Conservation (phyloP, 2,329 filamentous ascomycete genomes). For the Coniella lustricola region DNA sequence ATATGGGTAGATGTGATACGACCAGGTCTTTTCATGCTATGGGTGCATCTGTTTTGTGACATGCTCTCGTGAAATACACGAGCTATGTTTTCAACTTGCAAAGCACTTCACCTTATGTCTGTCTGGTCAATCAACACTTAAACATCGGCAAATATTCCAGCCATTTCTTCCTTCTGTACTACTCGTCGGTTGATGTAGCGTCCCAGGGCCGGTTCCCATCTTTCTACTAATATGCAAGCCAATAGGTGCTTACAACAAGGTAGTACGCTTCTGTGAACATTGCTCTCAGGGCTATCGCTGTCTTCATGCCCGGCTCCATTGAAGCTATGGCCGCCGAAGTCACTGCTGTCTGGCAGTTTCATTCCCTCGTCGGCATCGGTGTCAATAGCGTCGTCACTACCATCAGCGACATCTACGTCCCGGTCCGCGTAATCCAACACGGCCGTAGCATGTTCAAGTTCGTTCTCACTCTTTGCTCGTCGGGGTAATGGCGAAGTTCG, state of each 20-base stretch:
- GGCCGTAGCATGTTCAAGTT: conserved; percentile 1
- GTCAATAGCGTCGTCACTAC: conserved; percentile 13
- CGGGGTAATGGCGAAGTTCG: too few relatives aligned
- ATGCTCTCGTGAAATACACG: background rate
- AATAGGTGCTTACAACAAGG: conserved; percentile 83
- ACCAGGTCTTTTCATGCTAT: background rate
- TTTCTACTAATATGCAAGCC: conserved; percentile 69
- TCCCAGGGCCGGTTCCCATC: conserved; percentile 52
- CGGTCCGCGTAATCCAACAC: conserved; percentile 1
- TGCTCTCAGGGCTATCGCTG: too few relatives aligned
- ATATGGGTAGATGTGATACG: conserved; percentile 11
- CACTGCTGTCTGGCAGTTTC: conserved; percentile 5
- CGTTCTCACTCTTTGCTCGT: too few relatives aligned
- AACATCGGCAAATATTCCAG: conserved; percentile 54
- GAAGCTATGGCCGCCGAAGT: conserved; percentile 45
- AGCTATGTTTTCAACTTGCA: background rate
- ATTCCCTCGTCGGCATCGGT: conserved; percentile 6
- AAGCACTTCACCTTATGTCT: too few relatives aligned
- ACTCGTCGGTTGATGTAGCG: conserved; percentile 46
- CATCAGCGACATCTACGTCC: conserved; percentile 11
- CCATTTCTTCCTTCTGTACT: conserved; percentile 60
- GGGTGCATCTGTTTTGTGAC: background rate
- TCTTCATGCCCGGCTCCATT: conserved; percentile 24
- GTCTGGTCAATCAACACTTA: too few relatives aligned
- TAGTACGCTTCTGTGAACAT: conserved; percentile 25